Evolutionary conservation across 176 grass and related monocot species (phyloP).

Genomic region (Musa itinerans): DNA sequence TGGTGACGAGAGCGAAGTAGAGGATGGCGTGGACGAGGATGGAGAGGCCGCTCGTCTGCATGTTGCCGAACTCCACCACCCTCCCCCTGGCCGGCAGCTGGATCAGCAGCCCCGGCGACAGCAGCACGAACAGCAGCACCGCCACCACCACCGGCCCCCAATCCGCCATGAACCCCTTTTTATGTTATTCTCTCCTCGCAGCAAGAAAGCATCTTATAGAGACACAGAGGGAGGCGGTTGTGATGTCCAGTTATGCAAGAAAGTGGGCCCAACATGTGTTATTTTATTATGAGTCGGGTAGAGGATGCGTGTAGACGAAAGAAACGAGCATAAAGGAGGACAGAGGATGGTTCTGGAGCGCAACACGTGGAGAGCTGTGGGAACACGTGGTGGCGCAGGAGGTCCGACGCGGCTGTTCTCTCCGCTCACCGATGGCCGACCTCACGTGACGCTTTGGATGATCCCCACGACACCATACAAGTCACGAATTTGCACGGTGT

Average conservation of each 20-base stretch:
- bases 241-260: too few species aligned
- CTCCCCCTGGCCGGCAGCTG: slow-evolving; percentile 59
- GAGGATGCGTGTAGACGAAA: not conserved
- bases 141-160: slow-evolving; percentile 78
- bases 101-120: slow-evolving; percentile 71
- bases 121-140: slow-evolving; percentile 78
- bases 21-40: slow-evolving; percentile 77
- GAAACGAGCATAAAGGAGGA: too few species aligned
- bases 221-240: too few species aligned
- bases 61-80: slow-evolving; percentile 72
- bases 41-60: slow-evolving; percentile 79
- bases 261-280: too few species aligned
- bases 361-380: too few species aligned
- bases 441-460: too few species aligned
- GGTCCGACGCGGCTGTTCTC: too few species aligned
- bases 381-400: too few species aligned
- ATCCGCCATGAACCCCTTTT: slow-evolving; percentile 35
- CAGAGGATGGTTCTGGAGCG: too few species aligned
- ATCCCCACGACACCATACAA: too few species aligned
- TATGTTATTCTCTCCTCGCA: not conserved
- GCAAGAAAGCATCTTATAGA: not conserved
- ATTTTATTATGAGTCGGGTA: not conserved
- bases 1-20: slow-evolving; percentile 76
- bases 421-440: too few species aligned
- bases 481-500: too few species aligned